Evolutionary conservation across 108 stramenopile species (phyloP), one percentile per base, ranked within the genome.

Genomic region (Chaetoceros muelleri): DNA sequence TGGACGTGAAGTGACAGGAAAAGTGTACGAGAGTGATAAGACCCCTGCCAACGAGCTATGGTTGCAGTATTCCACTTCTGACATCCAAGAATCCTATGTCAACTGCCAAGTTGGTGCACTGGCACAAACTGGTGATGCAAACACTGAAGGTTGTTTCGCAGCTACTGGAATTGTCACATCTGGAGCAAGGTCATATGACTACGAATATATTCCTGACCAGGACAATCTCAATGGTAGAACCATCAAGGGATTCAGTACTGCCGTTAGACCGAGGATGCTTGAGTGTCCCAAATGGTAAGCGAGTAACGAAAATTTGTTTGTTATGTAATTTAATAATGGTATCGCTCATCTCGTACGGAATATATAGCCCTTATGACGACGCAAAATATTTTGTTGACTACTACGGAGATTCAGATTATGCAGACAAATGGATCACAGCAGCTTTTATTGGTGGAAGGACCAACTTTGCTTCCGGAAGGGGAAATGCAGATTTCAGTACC

Each of bases 351-450:
- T 58, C 24, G 25, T 58, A 58, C 45, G 57, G 57, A 25, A 24
- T 2, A 24, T 61, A 62, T 24, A 70, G 74, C 64, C 75, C 80
- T 44, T 73, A 77, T 47, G 18, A 27, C 8, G 77, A 79, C 21
- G 82, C 48, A 57, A 48, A 28, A 24, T 79, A 80, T 50, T 84
- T 75, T 46, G 62, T 67, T 44, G 58, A 80, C 0, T 88, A 88
- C 62, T 88, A 81, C 61, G 85, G 81, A 51, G 56, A 34, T 45
- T 70, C 52, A 55, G 74, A 78, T 58, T 91, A 87, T 66, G 89
- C 81, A n/a, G 60, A 87, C 53, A 53, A 83, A 34, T 84, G 80
- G 79, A 69, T 85, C 30, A 48, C 48, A 19, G 75, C 83, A 31
- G 89, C 83, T 21, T 79, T 91, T 51, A 57, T 62, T 17, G 72